A percentile compares a stretch with the other conserved stretches of the same genome.
Conservation (phyloP, 2,329 filamentous ascomycete species). For the Diaporthe australafricana region DNA sequence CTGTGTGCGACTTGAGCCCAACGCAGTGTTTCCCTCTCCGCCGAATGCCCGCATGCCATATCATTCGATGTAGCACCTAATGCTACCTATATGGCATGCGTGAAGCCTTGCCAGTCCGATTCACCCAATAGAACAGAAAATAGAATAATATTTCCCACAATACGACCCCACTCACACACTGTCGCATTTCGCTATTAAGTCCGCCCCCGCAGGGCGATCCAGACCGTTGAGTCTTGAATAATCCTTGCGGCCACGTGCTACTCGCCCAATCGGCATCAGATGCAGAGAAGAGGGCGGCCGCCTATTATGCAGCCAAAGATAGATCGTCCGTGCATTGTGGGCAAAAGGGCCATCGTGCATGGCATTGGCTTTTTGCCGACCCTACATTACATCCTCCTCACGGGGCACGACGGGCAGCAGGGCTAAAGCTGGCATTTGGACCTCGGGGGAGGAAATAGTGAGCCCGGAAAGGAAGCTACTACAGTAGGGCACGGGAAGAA, state of each 20-base stretch:
- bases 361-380: neutral
- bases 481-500: neutral
- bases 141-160: neutral
- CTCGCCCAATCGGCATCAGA: neutral
- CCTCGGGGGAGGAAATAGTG: neutral
- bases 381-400: neutral
- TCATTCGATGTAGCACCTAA: neutral
- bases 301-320: conserved; percentile 8
- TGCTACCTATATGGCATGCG: neutral
- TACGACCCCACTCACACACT: neutral
- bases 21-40: neutral
- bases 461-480: neutral
- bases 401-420: no score
- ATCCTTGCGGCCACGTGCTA: neutral
- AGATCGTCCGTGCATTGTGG: no score
- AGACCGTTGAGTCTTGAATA: neutral
- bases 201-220: neutral
- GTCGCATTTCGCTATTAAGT: neutral
- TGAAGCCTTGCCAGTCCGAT: conserved; percentile 2
- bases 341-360: no score
- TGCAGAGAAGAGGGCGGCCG: neutral
- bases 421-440: conserved; percentile 1
- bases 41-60: neutral
- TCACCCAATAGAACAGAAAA: neutral
- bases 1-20: neutral